Evolutionary conservation across 768 basidiomycete genomes (phyloP).

Genomic region (Tulasnella sp.): DNA sequence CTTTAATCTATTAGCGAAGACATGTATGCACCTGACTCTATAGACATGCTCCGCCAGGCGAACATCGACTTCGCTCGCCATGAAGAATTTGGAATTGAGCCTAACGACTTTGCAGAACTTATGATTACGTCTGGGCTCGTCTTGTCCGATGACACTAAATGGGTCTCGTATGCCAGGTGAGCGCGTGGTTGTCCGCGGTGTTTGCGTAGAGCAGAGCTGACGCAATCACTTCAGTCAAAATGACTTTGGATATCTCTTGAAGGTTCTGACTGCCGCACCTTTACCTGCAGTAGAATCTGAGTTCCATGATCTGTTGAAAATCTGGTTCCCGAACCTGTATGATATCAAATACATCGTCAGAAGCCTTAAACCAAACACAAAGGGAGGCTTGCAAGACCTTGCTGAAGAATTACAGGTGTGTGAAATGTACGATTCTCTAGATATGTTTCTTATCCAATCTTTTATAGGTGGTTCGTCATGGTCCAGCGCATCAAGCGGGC

Average conservation of each 20-base stretch:
- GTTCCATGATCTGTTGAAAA: slow-evolving; percentile 75
- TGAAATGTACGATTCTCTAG: slow-evolving; percentile 17
- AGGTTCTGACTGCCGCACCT: slow-evolving; percentile 70
- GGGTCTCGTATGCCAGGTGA: slow-evolving; percentile 97
- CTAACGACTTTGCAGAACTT: slow-evolving; percentile 91
- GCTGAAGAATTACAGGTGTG: slow-evolving; percentile 89
- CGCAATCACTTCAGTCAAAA: slow-evolving; percentile 56
- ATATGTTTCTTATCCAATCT: slow-evolving; percentile 6
- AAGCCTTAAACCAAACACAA: slow-evolving; percentile 62
- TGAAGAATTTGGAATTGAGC: slow-evolving; percentile 80
- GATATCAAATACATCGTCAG: slow-evolving; percentile 98
- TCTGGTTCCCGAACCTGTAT: slow-evolving; percentile 94
- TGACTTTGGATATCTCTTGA: slow-evolving; percentile 97
- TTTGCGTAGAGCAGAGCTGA: background rate
- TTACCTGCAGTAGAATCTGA: slow-evolving; percentile 78
- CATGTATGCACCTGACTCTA: slow-evolving; percentile 97
- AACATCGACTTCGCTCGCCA: slow-evolving; percentile 93
- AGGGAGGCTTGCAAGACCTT: slow-evolving; percentile 86
- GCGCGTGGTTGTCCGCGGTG: slow-evolving; percentile 22
- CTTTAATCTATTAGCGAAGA: slow-evolving; percentile 52
- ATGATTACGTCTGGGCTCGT: slow-evolving; percentile 96
- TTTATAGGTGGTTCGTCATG: slow-evolving; percentile 69
- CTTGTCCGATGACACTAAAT: slow-evolving; percentile 72
- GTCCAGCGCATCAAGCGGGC: slow-evolving; percentile 87
- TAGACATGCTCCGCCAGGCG: slow-evolving; percentile 86